A percentile compares a stretch with the other conserved stretches of the same genome.
Evolutionary conservation across 345 rosid genomes (phyloP).

Genomic region (Eucalyptus marginata): DNA sequence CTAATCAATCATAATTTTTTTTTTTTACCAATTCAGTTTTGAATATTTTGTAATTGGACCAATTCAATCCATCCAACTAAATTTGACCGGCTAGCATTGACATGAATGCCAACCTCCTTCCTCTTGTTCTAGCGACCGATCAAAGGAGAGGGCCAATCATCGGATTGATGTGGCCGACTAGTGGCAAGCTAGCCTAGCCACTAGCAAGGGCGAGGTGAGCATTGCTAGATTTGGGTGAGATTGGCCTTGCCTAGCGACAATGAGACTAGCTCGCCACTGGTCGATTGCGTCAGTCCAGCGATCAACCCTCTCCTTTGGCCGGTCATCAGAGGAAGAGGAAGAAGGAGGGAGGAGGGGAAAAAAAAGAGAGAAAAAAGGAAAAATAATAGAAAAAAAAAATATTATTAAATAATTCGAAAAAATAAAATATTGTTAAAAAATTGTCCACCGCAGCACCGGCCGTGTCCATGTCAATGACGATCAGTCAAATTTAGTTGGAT

Average conservation of each 20-base stretch:
- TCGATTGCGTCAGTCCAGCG: accelerated
- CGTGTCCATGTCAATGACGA: accelerated
- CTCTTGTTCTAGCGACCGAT: accelerated
- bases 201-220: accelerated
- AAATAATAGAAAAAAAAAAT: accelerated
- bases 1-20: too few relatives aligned
- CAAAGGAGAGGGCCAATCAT: accelerated
- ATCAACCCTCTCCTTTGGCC: too few relatives aligned
- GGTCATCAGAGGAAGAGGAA: accelerated
- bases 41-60: accelerated
- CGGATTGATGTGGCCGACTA: accelerated
- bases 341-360: too few relatives aligned
- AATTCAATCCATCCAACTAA: too few relatives aligned
- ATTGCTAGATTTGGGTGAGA: accelerated
- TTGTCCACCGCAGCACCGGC: accelerated
- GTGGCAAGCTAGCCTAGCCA: too few relatives aligned
- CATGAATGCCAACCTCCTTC: accelerated
- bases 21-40: accelerated
- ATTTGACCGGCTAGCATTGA: too few relatives aligned
- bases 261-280: too few relatives aligned
- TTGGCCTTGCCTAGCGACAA: accelerated
- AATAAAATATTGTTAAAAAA: too few relatives aligned
- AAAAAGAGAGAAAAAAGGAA: accelerated
- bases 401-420: too few relatives aligned
- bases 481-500: accelerated